Evolutionary conservation across 805 yeast genomes (phyloP).

Genomic region (Kuraishia piskuri): DNA sequence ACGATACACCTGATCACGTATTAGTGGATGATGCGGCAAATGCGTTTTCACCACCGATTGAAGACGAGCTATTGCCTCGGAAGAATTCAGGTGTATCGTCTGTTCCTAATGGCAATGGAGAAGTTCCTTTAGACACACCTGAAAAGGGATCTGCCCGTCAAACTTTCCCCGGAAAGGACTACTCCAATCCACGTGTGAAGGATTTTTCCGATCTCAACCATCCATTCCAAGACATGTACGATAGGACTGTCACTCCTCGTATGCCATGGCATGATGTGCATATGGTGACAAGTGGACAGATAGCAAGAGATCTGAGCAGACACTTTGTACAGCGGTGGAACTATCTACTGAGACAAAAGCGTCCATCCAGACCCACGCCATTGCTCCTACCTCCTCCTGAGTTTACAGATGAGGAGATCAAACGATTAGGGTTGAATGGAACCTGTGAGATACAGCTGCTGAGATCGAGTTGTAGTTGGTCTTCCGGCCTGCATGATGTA

Average conservation of each 20-base stretch:
- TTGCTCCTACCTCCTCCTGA: conserved; percentile 89
- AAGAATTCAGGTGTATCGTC: conserved; percentile 6
- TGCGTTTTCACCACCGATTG: conserved; percentile 17
- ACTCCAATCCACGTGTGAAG: conserved; percentile 88
- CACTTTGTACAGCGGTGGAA: conserved; percentile 99
- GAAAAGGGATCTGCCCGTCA: conserved; percentile 30
- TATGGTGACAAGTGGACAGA: conserved; percentile 89
- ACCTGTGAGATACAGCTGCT: conserved; percentile 88
- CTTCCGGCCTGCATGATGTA: conserved; percentile 74
- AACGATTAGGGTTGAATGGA: conserved; percentile 55
- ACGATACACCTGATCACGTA: conserved; percentile 94
- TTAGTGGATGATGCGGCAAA: conserved; percentile 57
- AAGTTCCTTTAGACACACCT: conserved; percentile 11
- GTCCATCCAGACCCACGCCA: conserved; percentile 93
- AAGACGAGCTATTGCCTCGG: conserved; percentile 19
- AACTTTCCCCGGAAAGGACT: conserved; percentile 93
- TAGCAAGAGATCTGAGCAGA: conserved; percentile 86
- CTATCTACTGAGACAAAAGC: conserved; percentile 80
- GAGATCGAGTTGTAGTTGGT: conserved; percentile 91
- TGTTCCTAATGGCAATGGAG: conserved; percentile 8
- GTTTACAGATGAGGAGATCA: conserved; percentile 62
- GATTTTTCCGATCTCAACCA: conserved; percentile 76
- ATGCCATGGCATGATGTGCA: conserved; percentile 99
- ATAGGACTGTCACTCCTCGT: conserved; percentile 70
- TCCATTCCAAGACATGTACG: conserved; percentile 90